phyloP scores from a whole-genome alignment of 73 alveolate genomes.

The Paraurostyla sp. region DNA sequence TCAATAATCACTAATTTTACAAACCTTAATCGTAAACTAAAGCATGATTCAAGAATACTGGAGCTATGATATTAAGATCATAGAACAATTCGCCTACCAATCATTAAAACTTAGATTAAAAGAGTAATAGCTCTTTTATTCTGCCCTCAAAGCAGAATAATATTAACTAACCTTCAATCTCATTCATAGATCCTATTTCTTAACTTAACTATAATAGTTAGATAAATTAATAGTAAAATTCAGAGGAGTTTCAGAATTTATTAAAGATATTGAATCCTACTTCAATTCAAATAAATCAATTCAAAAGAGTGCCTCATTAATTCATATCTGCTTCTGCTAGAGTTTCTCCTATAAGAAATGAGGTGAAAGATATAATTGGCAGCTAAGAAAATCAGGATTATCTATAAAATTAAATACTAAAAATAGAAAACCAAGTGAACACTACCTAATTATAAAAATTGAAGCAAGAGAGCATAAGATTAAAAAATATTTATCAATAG shows the following conservation, averaged over 20 bases:
- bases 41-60: constrained; percentile 1
- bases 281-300: background rate
- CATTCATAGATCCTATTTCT: too few relatives aligned
- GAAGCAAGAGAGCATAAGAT: background rate
- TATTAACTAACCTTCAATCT: too few relatives aligned
- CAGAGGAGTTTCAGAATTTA: constrained; percentile 18
- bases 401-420: background rate
- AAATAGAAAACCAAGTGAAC: background rate
- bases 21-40: background rate
- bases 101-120: background rate
- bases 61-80: background rate
- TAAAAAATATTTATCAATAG: background rate
- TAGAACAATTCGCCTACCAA: background rate
- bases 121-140: background rate
- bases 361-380: background rate
- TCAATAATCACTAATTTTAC: too few relatives aligned
- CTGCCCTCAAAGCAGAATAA: background rate
- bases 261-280: constrained; percentile 7
- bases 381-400: background rate
- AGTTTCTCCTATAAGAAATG: constrained; percentile 28
- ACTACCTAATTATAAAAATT: background rate
- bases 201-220: too few relatives aligned
- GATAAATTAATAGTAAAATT: too few relatives aligned
- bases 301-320: background rate
- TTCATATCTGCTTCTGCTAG: constrained; percentile 10